These are phyloP conservation scores for Mikania micrantha DNA, from an alignment of 129 eudicot genomes.

Conservation along the genomic window DNA sequence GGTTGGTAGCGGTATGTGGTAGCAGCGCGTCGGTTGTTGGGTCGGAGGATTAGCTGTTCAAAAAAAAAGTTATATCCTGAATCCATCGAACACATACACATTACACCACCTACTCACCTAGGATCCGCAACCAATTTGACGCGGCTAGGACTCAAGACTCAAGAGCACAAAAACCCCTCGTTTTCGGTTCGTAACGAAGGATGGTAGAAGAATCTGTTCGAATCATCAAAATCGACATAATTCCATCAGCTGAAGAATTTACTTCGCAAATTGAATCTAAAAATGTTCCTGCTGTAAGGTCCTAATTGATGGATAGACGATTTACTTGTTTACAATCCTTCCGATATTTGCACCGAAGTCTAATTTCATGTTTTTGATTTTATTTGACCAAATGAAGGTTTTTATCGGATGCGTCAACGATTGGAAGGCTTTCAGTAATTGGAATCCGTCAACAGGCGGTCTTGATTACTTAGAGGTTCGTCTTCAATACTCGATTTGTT, in stretches of 20 bases:
- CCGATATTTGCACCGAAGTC: background rate
- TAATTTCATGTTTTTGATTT: background rate
- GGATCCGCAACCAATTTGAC: background rate
- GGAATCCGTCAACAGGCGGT: conserved; percentile 80
- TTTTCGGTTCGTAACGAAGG: background rate
- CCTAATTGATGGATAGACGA: background rate
- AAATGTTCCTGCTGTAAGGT: conserved; percentile 67
- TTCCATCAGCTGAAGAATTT: conserved; percentile 61
- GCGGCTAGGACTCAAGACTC: background rate
- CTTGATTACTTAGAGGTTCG: conserved; percentile 71
- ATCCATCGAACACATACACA: no score
- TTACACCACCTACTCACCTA: no score
- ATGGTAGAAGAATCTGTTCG: conserved; percentile 35
- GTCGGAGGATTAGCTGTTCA: no score
- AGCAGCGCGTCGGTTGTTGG: no score
- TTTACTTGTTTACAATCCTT: background rate
- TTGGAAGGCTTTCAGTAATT: conserved; percentile 64
- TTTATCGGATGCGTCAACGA: conserved; percentile 59
- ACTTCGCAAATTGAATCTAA: conserved; percentile 53
- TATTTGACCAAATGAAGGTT: conserved; percentile 30
- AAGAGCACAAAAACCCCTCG: background rate
- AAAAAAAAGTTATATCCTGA: no score
- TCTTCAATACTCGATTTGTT: conserved; percentile 1
- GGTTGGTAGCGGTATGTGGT: no score
- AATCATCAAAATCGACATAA: conserved; percentile 25